phyloP scores from a whole-genome alignment of 2,329 filamentous ascomycete species.

The Teratosphaeriaceae sp. region DNA sequence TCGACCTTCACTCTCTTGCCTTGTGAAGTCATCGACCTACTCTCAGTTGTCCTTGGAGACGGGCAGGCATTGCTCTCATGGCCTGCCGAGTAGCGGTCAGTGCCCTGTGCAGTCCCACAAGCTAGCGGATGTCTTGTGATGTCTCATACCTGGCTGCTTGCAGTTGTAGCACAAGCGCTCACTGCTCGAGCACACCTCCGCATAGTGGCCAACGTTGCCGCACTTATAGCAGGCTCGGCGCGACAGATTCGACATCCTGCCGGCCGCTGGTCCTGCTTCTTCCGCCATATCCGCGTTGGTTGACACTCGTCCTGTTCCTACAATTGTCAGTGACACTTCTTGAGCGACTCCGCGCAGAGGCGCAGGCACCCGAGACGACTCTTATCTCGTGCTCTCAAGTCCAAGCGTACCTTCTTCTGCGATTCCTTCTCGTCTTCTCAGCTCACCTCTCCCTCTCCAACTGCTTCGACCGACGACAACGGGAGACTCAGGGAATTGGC shows the following conservation, averaged over 20 bases:
- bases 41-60: conserved; percentile 90
- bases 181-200: conserved; percentile 92
- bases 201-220: conserved; percentile 49
- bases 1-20: background rate
- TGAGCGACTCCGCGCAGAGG: too few species aligned
- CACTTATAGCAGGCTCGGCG: conserved; percentile 50
- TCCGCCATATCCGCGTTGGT: background rate
- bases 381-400: background rate
- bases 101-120: conserved; percentile 27
- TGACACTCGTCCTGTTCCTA: background rate
- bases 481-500: background rate
- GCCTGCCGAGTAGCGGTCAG: conserved; percentile 43
- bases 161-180: conserved; percentile 99
- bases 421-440: background rate
- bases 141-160: conserved; percentile 68
- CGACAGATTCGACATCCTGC: conserved; percentile 46
- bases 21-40: conserved; percentile 51
- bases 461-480: conserved; percentile 1
- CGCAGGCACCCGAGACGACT: conserved; percentile 1
- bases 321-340: background rate
- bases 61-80: conserved; percentile 99
- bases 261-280: conserved; percentile 3
- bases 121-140: too few species aligned
- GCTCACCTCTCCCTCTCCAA: background rate
- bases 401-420: background rate